Conservation (phyloP, 306 rosid species). For the Argentina anserina region DNA sequence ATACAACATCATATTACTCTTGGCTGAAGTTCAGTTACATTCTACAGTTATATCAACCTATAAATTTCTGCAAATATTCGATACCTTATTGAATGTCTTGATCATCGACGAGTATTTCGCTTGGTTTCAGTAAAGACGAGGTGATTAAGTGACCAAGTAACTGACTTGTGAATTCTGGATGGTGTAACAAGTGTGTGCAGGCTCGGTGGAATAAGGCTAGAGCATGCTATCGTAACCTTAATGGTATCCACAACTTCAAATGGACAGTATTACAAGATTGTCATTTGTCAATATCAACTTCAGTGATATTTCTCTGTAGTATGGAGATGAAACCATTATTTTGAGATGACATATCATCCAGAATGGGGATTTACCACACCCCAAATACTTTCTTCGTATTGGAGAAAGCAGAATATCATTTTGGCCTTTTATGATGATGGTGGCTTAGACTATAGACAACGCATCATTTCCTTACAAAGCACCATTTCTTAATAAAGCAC, state of each 20-base stretch:
- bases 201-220: neutral
- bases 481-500: neutral
- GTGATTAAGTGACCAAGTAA: neutral
- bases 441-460: too few species aligned
- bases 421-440: neutral
- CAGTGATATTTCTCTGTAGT: neutral
- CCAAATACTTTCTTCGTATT: neutral
- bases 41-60: neutral
- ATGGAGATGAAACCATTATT: neutral
- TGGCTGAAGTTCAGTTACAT: neutral
- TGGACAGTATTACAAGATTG: neutral
- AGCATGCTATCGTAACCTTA: neutral
- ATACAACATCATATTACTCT: neutral
- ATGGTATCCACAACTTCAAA: neutral
- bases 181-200: neutral
- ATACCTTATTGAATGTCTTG: neutral
- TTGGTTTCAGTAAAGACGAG: neutral
- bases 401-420: neutral
- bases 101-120: neutral
- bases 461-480: neutral
- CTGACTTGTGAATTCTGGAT: neutral
- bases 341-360: neutral
- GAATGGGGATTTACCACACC: neutral
- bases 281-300: neutral
- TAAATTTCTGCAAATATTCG: neutral